A percentile compares a stretch with the other conserved stretches of the same genome.
phyloP scores from a whole-genome alignment of 441 rosid genomes.

The Jatropha podagrica region DNA sequence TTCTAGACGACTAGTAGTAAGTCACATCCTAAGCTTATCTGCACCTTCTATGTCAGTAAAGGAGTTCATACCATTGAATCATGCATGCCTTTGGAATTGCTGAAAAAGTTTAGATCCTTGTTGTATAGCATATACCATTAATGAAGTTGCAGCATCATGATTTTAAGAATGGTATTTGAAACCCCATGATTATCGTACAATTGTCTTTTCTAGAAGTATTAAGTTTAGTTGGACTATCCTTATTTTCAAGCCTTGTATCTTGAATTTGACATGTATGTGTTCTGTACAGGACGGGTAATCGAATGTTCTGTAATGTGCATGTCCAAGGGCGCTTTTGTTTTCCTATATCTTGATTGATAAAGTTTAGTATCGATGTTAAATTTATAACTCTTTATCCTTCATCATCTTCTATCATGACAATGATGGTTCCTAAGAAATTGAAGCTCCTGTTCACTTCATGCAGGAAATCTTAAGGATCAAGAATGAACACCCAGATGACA shows the following conservation, averaged over 20 bases:
- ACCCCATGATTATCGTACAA: background rate
- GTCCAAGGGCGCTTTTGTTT: background rate
- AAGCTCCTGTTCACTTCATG: conserved; percentile 19
- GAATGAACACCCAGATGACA: conserved; percentile 95
- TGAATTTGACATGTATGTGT: background rate
- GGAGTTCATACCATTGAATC: background rate
- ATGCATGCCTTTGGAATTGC: background rate
- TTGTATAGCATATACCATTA: background rate
- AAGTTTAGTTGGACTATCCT: background rate
- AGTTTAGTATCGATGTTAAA: background rate
- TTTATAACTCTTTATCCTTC: background rate
- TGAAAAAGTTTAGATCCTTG: background rate
- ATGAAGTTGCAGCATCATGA: background rate
- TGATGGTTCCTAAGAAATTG: conserved; percentile 8
- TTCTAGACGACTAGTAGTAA: background rate
- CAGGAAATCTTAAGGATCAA: conserved; percentile 93
- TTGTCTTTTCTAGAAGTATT: background rate
- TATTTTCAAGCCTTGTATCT: background rate
- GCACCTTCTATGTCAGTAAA: background rate
- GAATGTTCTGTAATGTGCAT: background rate
- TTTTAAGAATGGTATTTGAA: background rate
- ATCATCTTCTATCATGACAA: conserved; percentile 2
- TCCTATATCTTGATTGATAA: background rate
- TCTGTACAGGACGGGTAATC: background rate
- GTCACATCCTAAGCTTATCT: background rate